These are phyloP conservation scores for Agastache rugosa DNA, from an alignment of 257 asterid species.

Conservation along the genomic window DNA sequence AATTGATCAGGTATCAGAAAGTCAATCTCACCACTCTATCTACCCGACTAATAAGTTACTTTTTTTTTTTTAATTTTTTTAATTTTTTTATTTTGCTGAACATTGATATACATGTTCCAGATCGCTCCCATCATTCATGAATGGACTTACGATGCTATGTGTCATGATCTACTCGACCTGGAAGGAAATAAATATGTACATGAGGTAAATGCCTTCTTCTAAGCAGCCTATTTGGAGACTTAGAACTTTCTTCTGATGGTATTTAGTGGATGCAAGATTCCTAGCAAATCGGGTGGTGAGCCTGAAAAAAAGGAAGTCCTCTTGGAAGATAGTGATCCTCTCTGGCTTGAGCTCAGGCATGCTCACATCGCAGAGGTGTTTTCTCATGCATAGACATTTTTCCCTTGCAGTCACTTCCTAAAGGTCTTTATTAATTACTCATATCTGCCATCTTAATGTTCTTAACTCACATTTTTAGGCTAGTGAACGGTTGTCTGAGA, in stretches of 20 bases:
- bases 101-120: slow-evolving; percentile 45
- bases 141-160: slow-evolving; percentile 99
- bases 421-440: slow-evolving; percentile 1
- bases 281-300: slow-evolving; percentile 82
- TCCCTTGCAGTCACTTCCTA: slow-evolving; percentile 17
- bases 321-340: slow-evolving; percentile 89
- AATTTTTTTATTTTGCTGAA: slow-evolving; percentile 3
- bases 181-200: slow-evolving; percentile 85
- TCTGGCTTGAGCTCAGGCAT: slow-evolving; percentile 97
- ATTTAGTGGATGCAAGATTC: slow-evolving; percentile 57
- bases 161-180: slow-evolving; percentile 92
- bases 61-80: not conserved
- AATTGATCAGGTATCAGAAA: slow-evolving; percentile 72
- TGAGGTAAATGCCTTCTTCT: slow-evolving; percentile 64
- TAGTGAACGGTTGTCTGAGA: slow-evolving; percentile 82
- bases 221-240: slow-evolving; percentile 27
- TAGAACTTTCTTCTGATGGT: slow-evolving; percentile 42
- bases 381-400: slow-evolving; percentile 29
- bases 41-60: slow-evolving; percentile 1
- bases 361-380: slow-evolving; percentile 91
- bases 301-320: slow-evolving; percentile 87
- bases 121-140: slow-evolving; percentile 97
- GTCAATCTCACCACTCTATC: slow-evolving; percentile 16
- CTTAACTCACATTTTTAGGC: slow-evolving; percentile 60
- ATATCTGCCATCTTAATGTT: slow-evolving; percentile 34